Base-by-base conservation (phyloP, 306 rosid species). In the Leucaena leucocephala region DNA sequence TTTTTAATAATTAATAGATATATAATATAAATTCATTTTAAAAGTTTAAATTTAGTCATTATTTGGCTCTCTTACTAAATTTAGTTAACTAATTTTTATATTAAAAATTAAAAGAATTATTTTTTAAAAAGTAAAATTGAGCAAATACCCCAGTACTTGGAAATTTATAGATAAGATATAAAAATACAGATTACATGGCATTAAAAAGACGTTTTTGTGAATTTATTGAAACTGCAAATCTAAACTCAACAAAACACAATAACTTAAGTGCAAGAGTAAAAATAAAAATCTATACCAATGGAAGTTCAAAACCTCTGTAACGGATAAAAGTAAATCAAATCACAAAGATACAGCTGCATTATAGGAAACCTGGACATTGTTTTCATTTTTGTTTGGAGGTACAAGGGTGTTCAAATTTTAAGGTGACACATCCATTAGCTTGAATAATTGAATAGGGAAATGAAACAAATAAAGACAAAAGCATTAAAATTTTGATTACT, bases 371-470 rank as follows among this genome's bases (percentile, higher is more conserved):
- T n/a, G 59, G 59, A n/a, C 10, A 54, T n/a, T n/a, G 9, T 21
- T 33, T 39, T 73, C 59, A 71, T 59, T 48, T 81, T 27, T 22
- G 5, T 1, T 1, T 0, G 5, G 9, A 69, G 44, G 13, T 54
- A 71, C 9, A 44, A 3, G 39, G 33, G 76, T 19, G 78, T 63
- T 55, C 36, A 59, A 22, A 27, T 33, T 27, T 59, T 44, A 33
- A 52, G 64, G 14, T 64, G 64, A 80, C 39, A 5, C 44, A 70
- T 14, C 33, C 36, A 68, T 80, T 68, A 44, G 69, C 77, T 35
- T 49, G 63, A 69, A 55, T 67, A 59, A 74, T n/a, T 63, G 48
- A 40, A 57, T 57, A 40, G 6, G 36, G 76, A 70, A 40, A 71
- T 49, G 48, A 70, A 61, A 66, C 64, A 78, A 65, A 16, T 36